Base-by-base conservation (phyloP, 176 grass and related monocot species). In the Aegilops umbellulata region DNA sequence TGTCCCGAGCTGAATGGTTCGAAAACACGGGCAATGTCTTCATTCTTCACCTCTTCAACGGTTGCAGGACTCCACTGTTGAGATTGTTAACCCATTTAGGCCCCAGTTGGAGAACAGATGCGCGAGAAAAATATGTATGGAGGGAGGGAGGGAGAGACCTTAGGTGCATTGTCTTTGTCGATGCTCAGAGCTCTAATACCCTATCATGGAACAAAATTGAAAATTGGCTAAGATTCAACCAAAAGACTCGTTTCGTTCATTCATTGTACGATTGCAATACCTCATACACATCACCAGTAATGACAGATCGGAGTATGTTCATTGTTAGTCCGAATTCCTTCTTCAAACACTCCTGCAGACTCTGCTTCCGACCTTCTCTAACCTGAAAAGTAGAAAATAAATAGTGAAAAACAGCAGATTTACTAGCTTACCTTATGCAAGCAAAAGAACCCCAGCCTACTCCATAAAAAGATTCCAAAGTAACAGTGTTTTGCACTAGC, bases 281-380 rank as follows among this genome's bases (percentile, higher is more conserved):
- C 97, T 98, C 97, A 16, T 98, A 95, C 7, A 90, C 87, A 87
- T 98, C 93, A 8, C 76, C 86, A 67, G 89, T 95, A 61, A 94
- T 64, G 15, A 90, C 86, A 72, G 93, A 94, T 63, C 93, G 87
- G 6, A 98, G 85, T 38, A 92, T 88, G 41, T 98, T 98, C 74
- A 96, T 92, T 80, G 97, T 95, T 78, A 98, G 88, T 64, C 97
- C 91, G 86, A 98, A 98, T 88, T 98, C 97, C 85, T 98, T 98
- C 76, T 82, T 93, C 79, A 98, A 82, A 55, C 94, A 96, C 79
- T 98, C 97, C 70, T 90, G 30, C 71, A 98, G 83, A 69, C 89
- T 91, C 87, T 95, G 90, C 68, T 89, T 91, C 80, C 90, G 91
- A 67, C 90, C 94, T 84, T 91, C 88, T 70, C 92, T 74, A 85